Evolutionary conservation across 2,329 filamentous ascomycete species (phyloP).

Genomic region (Metarhizium guizhouense): DNA sequence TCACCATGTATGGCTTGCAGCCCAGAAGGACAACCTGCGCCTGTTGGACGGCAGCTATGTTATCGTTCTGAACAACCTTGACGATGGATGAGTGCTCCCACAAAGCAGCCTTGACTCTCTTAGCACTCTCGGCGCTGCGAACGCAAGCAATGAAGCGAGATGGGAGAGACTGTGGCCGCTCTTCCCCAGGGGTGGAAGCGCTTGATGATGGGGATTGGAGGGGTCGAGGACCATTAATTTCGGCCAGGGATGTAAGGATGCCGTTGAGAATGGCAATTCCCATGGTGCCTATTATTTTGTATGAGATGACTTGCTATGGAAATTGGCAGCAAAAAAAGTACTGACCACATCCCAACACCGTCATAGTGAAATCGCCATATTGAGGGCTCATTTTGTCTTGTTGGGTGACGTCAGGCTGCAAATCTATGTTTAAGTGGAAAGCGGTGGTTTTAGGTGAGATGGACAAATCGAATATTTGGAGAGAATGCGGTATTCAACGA

Average conservation of each 20-base stretch:
- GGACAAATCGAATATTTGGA: background rate
- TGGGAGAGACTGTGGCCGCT: constrained; percentile 51
- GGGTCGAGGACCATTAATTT: constrained; percentile 36
- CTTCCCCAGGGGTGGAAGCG: constrained; percentile 34
- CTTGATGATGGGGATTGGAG: constrained; percentile 33
- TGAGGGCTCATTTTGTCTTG: constrained; percentile 10
- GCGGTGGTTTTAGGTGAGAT: background rate
- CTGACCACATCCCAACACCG: constrained; percentile 75
- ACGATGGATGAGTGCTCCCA: constrained; percentile 53
- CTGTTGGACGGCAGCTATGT: constrained; percentile 56
- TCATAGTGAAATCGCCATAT: constrained; percentile 55
- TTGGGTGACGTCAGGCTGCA: background rate
- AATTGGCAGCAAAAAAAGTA: constrained; percentile 6
- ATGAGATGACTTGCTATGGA: background rate
- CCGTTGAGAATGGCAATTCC: constrained; percentile 77
- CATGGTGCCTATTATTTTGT: constrained; percentile 56
- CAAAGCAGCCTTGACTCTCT: constrained; percentile 58
- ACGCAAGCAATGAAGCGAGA: constrained; percentile 76
- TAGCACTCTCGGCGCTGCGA: constrained; percentile 57
- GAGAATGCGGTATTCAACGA: background rate
- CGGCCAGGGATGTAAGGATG: constrained; percentile 61
- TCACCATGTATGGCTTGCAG: constrained; percentile 72
- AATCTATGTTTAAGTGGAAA: background rate
- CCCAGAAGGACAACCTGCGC: constrained; percentile 68
- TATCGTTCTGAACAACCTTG: constrained; percentile 61